A percentile compares a stretch with the other conserved stretches of the same genome.
Evolutionary conservation across 164 flowering plant genomes (phyloP).

Genomic region (Berberis vulgaris): DNA sequence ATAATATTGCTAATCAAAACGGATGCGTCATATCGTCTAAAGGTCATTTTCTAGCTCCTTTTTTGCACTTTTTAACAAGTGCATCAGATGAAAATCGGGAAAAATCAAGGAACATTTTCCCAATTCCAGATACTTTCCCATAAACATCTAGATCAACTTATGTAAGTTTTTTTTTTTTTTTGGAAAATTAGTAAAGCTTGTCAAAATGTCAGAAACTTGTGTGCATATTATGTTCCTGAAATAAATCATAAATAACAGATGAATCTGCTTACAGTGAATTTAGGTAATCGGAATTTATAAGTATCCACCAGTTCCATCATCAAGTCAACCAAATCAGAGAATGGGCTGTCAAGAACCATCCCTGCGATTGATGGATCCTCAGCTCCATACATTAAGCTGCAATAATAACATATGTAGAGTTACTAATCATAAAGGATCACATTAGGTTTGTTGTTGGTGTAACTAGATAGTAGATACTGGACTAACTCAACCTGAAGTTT

Average conservation of each 20-base stretch:
- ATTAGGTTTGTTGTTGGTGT: too few relatives aligned
- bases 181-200: too few relatives aligned
- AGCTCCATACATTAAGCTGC: slow-evolving; percentile 95
- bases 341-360: slow-evolving; percentile 98
- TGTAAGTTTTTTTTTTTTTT: too few relatives aligned
- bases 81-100: too few relatives aligned
- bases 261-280: slow-evolving; percentile 71
- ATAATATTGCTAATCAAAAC: too few relatives aligned
- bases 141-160: too few relatives aligned
- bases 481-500: too few relatives aligned
- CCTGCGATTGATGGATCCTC: slow-evolving; percentile 99
- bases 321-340: slow-evolving; percentile 87
- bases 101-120: neutral
- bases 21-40: too few relatives aligned
- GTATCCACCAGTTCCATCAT: slow-evolving; percentile 99
- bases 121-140: neutral
- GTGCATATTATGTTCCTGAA: neutral
- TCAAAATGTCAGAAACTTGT: neutral
- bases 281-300: slow-evolving; percentile 77
- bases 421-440: neutral
- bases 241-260: neutral
- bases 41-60: too few relatives aligned
- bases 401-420: slow-evolving; percentile 1
- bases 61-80: too few relatives aligned
- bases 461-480: too few relatives aligned